Evolutionary conservation across 2,329 filamentous ascomycete species (phyloP), one percentile per base, ranked within the genome.

Genomic region (Dryadomyces sulphureus): DNA sequence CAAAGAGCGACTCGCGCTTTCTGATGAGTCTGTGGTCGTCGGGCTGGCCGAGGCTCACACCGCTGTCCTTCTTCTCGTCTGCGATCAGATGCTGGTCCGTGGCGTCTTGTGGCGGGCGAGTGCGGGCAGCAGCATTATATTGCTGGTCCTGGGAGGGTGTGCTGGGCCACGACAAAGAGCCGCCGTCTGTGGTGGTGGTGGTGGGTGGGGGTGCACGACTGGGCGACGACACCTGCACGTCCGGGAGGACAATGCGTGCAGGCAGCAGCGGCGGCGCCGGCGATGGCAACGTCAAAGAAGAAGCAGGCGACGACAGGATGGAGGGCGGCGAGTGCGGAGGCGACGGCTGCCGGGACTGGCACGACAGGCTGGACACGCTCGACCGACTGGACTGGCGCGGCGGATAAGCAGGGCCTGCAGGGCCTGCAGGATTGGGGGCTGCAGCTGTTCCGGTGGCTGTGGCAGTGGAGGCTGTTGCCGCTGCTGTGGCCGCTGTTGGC

Each of bases 21-120:
- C 22, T 20, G 9, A 14, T 1, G 11, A 34, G 25, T 7, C 20
- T 34, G 7, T 9, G 11, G 38, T 19, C 24, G 8, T 16, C 32
- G 40, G 17, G 22, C 20, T 38, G 30, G 27, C 38, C 41, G 21
- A 52, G 36, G 7, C 44, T 43, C 30, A 50, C 46, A 36, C 48
- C 50, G 42, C 48, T 50, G 46, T 52, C 48, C 20, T 48, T 50
- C 20, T 52, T 52, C 36, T 27, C 24, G 45, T 49, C 48, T 3
- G 45, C 8, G 8, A 35, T 35, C 2, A 6, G 9, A 14, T 27
- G 25, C 16, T 19, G 8, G 12, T 2, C 24, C 8, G 22, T 16
- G 17, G 39, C 36, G 19, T 5, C 7, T 17, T 16, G 8, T 36
- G n/a, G n/a, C n/a, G n/a, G n/a, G n/a, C n/a, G n/a, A n/a, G n/a